Evolutionary conservation across 73 alveolate genomes (phyloP).

Genomic region (Symbiodinium pilosum): DNA sequence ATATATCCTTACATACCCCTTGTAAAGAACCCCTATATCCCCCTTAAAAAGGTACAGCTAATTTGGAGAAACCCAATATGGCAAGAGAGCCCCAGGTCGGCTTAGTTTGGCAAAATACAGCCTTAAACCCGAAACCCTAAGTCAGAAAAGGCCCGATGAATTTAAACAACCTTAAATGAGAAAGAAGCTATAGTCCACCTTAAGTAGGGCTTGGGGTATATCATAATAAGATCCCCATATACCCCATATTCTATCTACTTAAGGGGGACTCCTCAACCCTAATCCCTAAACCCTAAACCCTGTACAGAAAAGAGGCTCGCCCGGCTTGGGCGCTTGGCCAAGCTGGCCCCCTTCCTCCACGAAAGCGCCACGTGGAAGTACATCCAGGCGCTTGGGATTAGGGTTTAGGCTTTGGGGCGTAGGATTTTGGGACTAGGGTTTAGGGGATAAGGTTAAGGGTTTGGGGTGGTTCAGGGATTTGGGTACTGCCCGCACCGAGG

Average conservation of each 20-base stretch:
- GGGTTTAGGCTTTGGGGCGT: background rate
- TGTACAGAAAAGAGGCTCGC: conserved; percentile 9
- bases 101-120: too few species aligned
- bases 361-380: conserved; percentile 88
- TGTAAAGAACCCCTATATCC: too few species aligned
- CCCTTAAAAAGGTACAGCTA: too few species aligned
- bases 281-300: background rate
- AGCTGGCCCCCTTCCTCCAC: conserved; percentile 86
- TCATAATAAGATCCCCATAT: too few species aligned
- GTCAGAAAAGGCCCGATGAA: background rate
- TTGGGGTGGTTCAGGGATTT: background rate
- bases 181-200: too few species aligned
- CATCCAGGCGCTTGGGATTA: conserved; percentile 40
- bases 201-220: too few species aligned
- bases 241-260: too few species aligned
- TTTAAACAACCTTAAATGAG: too few species aligned
- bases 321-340: conserved; percentile 62
- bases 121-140: background rate
- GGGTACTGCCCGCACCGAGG: background rate
- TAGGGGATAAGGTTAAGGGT: background rate
- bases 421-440: background rate
- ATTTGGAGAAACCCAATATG: too few species aligned
- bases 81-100: too few species aligned
- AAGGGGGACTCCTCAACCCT: too few species aligned
- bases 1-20: too few species aligned